phyloP scores from a whole-genome alignment of 2,329 filamentous ascomycete species.

The Botrytis pseudocinerea region DNA sequence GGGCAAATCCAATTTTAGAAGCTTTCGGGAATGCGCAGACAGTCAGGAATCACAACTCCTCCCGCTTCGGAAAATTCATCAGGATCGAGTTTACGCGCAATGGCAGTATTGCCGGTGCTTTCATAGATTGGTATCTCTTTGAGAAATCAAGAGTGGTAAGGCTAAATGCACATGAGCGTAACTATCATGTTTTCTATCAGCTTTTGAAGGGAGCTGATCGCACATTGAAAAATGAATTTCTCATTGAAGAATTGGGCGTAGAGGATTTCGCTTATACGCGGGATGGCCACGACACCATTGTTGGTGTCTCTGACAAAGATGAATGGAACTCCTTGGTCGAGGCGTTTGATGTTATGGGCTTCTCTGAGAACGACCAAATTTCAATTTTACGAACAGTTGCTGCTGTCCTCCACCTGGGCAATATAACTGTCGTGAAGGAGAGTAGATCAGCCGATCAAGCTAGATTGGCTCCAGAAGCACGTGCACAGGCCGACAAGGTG shows the following conservation, averaged over 20 bases:
- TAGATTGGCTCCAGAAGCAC: slow-evolving; percentile 72
- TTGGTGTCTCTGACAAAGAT: slow-evolving; percentile 82
- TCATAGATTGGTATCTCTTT: slow-evolving; percentile 97
- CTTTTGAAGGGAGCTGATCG: slow-evolving; percentile 79
- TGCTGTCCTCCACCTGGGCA: slow-evolving; percentile 89
- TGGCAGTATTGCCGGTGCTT: slow-evolving; percentile 91
- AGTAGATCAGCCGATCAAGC: slow-evolving; percentile 91
- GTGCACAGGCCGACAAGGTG: slow-evolving; percentile 72
- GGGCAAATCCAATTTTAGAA: slow-evolving; percentile 96
- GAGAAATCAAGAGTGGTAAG: slow-evolving; percentile 98
- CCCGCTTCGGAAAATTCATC: slow-evolving; percentile 97
- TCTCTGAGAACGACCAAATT: slow-evolving; percentile 78
- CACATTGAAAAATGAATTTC: slow-evolving; percentile 71
- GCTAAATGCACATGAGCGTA: slow-evolving; percentile 83
- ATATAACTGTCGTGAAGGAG: slow-evolving; percentile 86
- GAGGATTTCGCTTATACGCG: slow-evolving; percentile 91
- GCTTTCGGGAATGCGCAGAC: slow-evolving; percentile 98
- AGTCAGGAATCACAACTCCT: slow-evolving; percentile 97
- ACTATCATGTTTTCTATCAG: slow-evolving; percentile 98
- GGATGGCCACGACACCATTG: slow-evolving; percentile 87
- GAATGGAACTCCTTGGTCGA: slow-evolving; percentile 92
- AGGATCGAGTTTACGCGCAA: slow-evolving; percentile 88
- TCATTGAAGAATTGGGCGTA: slow-evolving; percentile 72
- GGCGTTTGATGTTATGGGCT: slow-evolving; percentile 92
- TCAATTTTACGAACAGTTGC: slow-evolving; percentile 86